Evolutionary conservation across 495 filamentous ascomycete genomes (phyloP), one percentile per base, ranked within the genome.

Genomic region (Apiosordaria backusii): DNA sequence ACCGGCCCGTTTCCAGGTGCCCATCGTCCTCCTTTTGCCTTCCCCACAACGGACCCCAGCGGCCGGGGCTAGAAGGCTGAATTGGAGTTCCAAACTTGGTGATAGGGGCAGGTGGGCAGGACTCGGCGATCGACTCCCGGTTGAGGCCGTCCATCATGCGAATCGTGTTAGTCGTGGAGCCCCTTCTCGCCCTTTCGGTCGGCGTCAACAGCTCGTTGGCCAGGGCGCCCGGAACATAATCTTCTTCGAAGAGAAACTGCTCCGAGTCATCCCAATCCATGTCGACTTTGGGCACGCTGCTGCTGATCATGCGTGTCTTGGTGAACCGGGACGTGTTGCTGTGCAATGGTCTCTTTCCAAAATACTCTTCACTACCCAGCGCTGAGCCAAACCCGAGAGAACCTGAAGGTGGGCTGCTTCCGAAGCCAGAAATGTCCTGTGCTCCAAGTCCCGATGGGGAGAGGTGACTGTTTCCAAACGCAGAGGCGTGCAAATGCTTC

Each of bases 171-270:
- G 68, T 71, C 9, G 62, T 69, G 0, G 95, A 97, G 22, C 92
- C 87, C 50, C 94, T 84, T 58, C 95, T 88, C 69, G 90, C 88
- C 72, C 91, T 91, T 74, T 97, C 93, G 63, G 93, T 90, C 4
- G 93, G 92, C 0, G 94, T 98, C 61, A 98, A 84, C 50, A 99
- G 86, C 72, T 99, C 95, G 68, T 93, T 90, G 21, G 76, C 76
- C 66, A 99, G 80, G 52, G 90, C 89, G 45, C 88, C 89, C 1
- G 95, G 95, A 7, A 99, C 79, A 69, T 92, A 92, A 70, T 98
- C 94, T 70, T 98, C 95, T 75, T 98, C 94, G 77, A 94, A 94
- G 23, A 90, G 84, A 73, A 96, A 96, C 60, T 91, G 87, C 65
- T 89, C 85, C 6, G 35, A 45, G 10, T 45, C 35, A 63, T 96